These are phyloP conservation scores for Bipolaris oryzae DNA, from an alignment of 2,329 filamentous ascomycete species.

Conservation along the genomic window DNA sequence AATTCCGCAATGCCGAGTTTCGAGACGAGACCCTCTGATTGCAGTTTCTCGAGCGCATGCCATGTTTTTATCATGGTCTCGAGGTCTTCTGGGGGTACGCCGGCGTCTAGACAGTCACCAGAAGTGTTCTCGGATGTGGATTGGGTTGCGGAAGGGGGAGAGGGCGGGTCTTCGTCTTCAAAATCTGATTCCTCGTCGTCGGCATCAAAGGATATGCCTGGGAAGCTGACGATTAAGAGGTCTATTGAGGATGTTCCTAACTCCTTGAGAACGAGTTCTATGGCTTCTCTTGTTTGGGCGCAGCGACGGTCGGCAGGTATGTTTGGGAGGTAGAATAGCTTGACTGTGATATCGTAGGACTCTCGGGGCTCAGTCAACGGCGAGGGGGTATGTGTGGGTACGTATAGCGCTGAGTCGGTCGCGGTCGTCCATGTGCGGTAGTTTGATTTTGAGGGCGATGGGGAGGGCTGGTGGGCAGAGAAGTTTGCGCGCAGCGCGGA, in stretches of 20 bases:
- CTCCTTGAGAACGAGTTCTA: constrained; percentile 80
- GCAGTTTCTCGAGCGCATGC: constrained; percentile 72
- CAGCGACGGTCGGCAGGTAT: constrained; percentile 69
- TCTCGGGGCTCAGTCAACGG: constrained; percentile 79
- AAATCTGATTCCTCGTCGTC: constrained; percentile 81
- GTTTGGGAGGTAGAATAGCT: constrained; percentile 87
- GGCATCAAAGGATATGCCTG: constrained; percentile 90
- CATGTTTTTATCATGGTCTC: constrained; percentile 71
- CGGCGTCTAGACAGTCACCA: constrained; percentile 34
- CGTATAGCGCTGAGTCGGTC: constrained; percentile 62
- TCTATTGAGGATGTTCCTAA: constrained; percentile 78
- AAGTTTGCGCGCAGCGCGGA: constrained; percentile 88
- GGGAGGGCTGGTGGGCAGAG: constrained; percentile 70
- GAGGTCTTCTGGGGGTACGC: constrained; percentile 58
- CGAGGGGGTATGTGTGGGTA: constrained; percentile 74
- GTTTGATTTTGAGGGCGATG: constrained; percentile 47
- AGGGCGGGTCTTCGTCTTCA: constrained; percentile 58
- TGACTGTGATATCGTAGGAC: constrained; percentile 93
- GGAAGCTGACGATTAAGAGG: constrained; percentile 90
- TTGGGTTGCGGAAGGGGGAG: constrained; percentile 27
- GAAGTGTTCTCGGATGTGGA: constrained; percentile 52
- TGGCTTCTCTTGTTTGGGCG: constrained; percentile 75
- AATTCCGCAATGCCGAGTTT: constrained; percentile 90
- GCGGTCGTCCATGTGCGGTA: constrained; percentile 70
- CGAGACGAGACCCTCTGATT: constrained; percentile 71